Conservation (phyloP, 192 early-diverging fungal genomes). For the Mortierella hygrophila region DNA sequence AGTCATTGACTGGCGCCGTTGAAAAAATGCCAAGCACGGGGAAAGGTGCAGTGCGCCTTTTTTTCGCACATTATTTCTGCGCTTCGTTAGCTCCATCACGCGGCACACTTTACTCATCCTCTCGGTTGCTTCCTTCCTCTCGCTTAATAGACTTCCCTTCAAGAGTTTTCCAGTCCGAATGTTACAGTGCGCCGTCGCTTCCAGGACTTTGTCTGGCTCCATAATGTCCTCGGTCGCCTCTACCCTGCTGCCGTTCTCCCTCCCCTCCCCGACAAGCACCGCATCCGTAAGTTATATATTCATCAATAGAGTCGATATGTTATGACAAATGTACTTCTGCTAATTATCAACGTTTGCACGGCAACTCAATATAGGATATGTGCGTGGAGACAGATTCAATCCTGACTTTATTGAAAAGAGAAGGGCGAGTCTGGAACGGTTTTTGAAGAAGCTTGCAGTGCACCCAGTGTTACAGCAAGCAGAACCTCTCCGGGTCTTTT, state of each 20-base stretch:
- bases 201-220: conserved; percentile 95
- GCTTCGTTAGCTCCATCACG: neutral
- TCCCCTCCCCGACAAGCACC: conserved; percentile 92
- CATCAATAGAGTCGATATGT: neutral
- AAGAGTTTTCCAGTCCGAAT: conserved; percentile 63
- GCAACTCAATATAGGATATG: conserved; percentile 75
- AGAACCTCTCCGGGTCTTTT: conserved; percentile 79
- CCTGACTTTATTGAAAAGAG: conserved; percentile 92
- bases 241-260: conserved; percentile 88
- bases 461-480: conserved; percentile 86
- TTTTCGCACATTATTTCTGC: conserved; percentile 30
- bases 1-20: neutral
- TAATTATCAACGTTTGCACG: neutral
- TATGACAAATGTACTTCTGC: neutral
- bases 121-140: neutral
- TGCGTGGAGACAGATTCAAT: conserved; percentile 96
- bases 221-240: conserved; percentile 78
- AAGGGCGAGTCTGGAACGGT: conserved; percentile 83
- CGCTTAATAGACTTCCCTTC: conserved; percentile 69
- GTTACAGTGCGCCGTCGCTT: conserved; percentile 88
- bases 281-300: conserved; percentile 72
- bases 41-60: neutral
- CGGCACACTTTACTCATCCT: neutral
- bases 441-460: conserved; percentile 82
- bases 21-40: conserved; percentile 24